A percentile compares a stretch with the other conserved stretches of the same genome.
Evolutionary conservation across 306 rosid genomes (phyloP).

Genomic region (Glycine tomentella): DNA sequence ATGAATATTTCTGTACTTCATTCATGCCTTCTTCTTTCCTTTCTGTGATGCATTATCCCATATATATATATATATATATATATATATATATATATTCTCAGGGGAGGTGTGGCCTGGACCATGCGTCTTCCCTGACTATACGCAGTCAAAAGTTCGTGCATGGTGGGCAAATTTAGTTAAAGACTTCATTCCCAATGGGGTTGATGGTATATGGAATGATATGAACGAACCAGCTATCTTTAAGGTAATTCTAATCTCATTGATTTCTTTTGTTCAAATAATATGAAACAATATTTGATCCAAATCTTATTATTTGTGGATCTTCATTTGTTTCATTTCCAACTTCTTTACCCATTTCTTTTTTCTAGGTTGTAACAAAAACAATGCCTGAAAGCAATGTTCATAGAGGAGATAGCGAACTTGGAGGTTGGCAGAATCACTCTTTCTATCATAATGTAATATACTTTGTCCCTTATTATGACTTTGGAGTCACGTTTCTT

Average conservation of each 20-base stretch:
- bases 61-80: no score
- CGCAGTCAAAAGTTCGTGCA: slow-evolving; percentile 78
- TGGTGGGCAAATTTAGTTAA: slow-evolving; percentile 95
- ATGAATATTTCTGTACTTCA: slow-evolving; percentile 4
- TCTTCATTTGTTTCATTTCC: slow-evolving; percentile 30
- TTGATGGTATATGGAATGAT: slow-evolving; percentile 99
- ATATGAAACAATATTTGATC: slow-evolving; percentile 5
- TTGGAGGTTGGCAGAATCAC: slow-evolving; percentile 90
- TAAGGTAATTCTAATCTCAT: slow-evolving; percentile 61
- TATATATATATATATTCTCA: slow-evolving; percentile 51
- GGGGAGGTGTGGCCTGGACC: slow-evolving; percentile 97
- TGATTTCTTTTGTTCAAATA: neutral
- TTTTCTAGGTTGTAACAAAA: slow-evolving; percentile 77
- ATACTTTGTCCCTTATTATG: slow-evolving; percentile 46
- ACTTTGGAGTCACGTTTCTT: slow-evolving; percentile 23
- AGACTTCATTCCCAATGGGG: slow-evolving; percentile 79
- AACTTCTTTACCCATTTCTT: slow-evolving; percentile 24
- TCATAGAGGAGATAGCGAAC: slow-evolving; percentile 88
- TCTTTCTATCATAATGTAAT: slow-evolving; percentile 89
- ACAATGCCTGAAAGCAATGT: slow-evolving; percentile 92
- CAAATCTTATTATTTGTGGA: slow-evolving; percentile 21
- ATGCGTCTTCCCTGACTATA: slow-evolving; percentile 93
- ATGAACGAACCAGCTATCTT: slow-evolving; percentile 95
- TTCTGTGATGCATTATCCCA: slow-evolving; percentile 25
- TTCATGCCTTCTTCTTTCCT: neutral